Evolutionary conservation across 1,284 basidiomycete species (phyloP), one percentile per base, ranked within the genome.

Genomic region (Naganishia sp.): DNA sequence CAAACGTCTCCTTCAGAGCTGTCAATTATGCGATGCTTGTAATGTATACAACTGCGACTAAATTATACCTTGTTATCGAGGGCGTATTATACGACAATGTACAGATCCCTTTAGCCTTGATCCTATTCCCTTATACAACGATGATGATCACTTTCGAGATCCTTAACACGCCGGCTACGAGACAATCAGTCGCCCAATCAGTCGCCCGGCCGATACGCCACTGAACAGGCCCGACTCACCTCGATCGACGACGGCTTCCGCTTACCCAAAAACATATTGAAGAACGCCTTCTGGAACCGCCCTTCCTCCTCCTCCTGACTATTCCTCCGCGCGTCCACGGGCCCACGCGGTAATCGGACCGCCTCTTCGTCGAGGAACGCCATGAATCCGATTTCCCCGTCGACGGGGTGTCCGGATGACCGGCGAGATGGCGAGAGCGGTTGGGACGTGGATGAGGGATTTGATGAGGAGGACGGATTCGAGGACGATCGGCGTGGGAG

Each of bases 291-390:
- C 48, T 61, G 59, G 13, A 52, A 25, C 13, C 59, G 50, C 18
- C 59, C 59, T n/a, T 61, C 59, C 48, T 21, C 59, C 48, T 61
- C 46, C 7, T 61, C 59, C 36, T 61, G 59, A 43, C 59, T 61
- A 31, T 50, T 52, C 31, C 59, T 48, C 15, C 59, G 48, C 5
- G 48, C 21, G 7, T 52, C 48, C 25, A 31, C 59, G 11, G 48
- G 59, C 11, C 44, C 59, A 7, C 33, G 21, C 1, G 44, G 59
- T 15, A 48, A 23, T 1, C 48, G n/a, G 3, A 50, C 59, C 33
- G 33, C 36, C 36, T 50, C 33, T 2, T 60, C 57, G 7, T 42
- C 49, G 21, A 61, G 18, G 36, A 61, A 61, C 23, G 50, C 59
- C 36, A 18, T 28, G 28, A 61, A 61, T 1, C 48, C 59, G 15